A percentile compares a stretch with the other conserved stretches of the same genome.
Conservation (phyloP, 73 alveolate genomes). For the Paramecium pentaurelia region DNA sequence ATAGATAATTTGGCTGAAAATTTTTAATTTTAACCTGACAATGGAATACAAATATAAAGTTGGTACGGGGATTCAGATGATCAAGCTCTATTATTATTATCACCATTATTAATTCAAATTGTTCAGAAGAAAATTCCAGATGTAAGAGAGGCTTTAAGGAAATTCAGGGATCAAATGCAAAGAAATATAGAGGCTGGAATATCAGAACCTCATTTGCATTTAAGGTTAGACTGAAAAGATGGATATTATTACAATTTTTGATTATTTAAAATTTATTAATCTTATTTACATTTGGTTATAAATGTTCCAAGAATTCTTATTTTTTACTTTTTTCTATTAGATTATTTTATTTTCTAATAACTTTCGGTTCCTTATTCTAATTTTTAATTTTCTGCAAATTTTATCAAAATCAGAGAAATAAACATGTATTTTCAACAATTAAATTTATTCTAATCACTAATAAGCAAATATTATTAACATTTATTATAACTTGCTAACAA, state of each 20-base stretch:
- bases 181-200: conserved; percentile 28
- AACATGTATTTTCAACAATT: not conserved
- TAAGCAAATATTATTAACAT: not conserved
- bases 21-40: conserved; percentile 66
- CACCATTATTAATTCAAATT: conserved; percentile 51
- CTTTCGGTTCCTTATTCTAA: not conserved
- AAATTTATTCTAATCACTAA: not conserved
- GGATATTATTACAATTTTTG: not conserved
- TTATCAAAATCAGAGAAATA: not conserved
- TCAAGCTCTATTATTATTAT: conserved; percentile 60
- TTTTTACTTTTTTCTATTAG: not conserved
- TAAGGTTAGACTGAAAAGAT: not conserved
- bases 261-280: not conserved
- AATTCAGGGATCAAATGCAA: conserved; percentile 48
- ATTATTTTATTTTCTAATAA: too few relatives aligned
- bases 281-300: not conserved
- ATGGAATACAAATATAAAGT: conserved; percentile 72
- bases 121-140: conserved; percentile 8
- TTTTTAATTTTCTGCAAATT: not conserved
- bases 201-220: conserved; percentile 48
- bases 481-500: not conserved
- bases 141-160: conserved; percentile 41
- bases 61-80: conserved; percentile 88
- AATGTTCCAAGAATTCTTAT: not conserved
- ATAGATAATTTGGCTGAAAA: conserved; percentile 81